A percentile compares a stretch with the other conserved stretches of the same genome.
phyloP scores from a whole-genome alignment of 169 alveolate species.

The Toxoplasma gondii region DNA sequence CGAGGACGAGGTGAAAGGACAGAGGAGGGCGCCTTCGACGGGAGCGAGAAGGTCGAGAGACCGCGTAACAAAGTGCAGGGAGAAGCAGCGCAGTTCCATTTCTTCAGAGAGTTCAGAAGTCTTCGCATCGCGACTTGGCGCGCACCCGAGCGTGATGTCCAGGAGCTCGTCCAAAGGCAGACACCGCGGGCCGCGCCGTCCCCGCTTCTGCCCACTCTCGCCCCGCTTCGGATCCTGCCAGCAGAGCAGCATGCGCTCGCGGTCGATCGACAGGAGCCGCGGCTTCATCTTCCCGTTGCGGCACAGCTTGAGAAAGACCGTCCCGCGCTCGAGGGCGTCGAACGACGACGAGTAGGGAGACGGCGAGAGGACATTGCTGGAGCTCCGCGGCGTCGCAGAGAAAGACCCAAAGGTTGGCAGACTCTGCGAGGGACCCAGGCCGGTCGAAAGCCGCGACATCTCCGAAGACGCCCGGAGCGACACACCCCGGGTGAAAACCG shows the following conservation, averaged over 20 bases:
- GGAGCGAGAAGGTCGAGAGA: constrained; percentile 42
- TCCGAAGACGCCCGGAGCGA: neutral
- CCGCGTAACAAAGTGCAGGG: constrained; percentile 37
- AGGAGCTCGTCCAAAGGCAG: constrained; percentile 39
- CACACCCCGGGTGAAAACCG: neutral
- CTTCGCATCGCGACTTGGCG: constrained; percentile 34
- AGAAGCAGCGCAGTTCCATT: constrained; percentile 55
- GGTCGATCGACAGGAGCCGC: constrained; percentile 29
- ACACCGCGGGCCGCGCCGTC: constrained; percentile 11
- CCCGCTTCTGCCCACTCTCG: neutral
- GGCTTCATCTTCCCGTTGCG: constrained; percentile 64
- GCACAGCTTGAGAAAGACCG: constrained; percentile 55
- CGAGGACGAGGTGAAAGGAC: neutral
- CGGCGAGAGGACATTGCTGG: neutral
- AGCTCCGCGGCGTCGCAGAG: neutral
- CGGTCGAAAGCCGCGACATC: neutral
- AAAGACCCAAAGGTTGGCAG: neutral
- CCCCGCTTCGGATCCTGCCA: constrained; percentile 45
- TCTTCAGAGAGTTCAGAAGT: constrained; percentile 39
- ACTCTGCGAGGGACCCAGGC: neutral
- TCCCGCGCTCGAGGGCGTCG: neutral
- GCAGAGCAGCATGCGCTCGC: constrained; percentile 20
- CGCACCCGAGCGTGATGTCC: constrained; percentile 55
- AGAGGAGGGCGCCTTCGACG: neutral
- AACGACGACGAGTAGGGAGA: neutral